Evolutionary conservation across 352 stramenopile genomes (phyloP), one percentile per base, ranked within the genome.

Genomic region (Phytophthora hibernalis): DNA sequence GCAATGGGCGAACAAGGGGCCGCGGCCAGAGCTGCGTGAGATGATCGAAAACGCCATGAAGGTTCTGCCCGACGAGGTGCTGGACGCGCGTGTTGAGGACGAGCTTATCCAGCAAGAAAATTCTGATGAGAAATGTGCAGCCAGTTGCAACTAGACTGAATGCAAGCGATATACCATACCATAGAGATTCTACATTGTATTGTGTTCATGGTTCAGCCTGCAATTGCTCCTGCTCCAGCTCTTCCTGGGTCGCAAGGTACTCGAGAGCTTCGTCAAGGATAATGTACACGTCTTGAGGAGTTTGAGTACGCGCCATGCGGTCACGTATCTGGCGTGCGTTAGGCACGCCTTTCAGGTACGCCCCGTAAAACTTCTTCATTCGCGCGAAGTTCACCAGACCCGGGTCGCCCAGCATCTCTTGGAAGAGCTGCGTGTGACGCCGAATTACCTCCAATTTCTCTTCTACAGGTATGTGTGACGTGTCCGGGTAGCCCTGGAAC

Each of bases 291-390:
- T 92, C 83, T 49, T 83, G 54, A 13, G 83, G 55, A 0, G 67
- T 75, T 52, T 76, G 68, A 13, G 79, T 76, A 47, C 75, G 58
- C 3, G 70, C 65, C 51, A 95, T 80, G 42, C 66, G 68, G 54
- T 95, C 84, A 20, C 82, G 80, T 47, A 95, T 54, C 22, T 86
- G 69, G n/a, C 85, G 83, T 5, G 79, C 84, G 33, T 92, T 89
- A 15, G 84, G 86, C 22, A 93, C 74, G 0, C 86, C 86, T 66
- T 86, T 90, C 15, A 95, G 63, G 38, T 95, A 95, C 38, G 77
- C 80, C 5, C 76, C 69, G 38, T 90, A 95, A 43, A 93, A 92
- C 54, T 95, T 95, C 44, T 88, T 90, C 79, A 95, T 90, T 21
- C 83, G 82, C 3, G 80, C 55, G 26, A 95, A 93, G 1, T 79